Evolutionary conservation across 805 yeast species (phyloP), one percentile per base, ranked within the genome.

Genomic region (Ogataea nitratoaversa): DNA sequence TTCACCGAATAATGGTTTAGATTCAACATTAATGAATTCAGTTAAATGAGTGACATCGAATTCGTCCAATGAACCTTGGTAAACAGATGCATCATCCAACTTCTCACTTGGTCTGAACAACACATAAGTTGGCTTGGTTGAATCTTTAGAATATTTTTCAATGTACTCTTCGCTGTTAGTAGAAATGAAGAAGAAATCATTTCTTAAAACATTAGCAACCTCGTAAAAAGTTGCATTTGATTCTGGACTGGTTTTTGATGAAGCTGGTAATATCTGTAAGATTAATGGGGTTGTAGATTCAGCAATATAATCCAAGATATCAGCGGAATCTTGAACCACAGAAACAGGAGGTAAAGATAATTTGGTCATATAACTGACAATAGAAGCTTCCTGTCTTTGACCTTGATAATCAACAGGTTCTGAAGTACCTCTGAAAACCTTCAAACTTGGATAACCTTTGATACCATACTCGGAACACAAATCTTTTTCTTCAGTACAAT

Each of bases 1-100:
- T 66, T 90, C 96, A 57, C 95, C 96, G 54, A 90, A 82, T 55
- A 76, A 72, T 42, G 97, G 96, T 60, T 84, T 74, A 36, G 82
- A 65, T 68, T 89, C 93, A 50, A 66, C 62, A 40, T 66, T 63
- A 51, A 81, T 66, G 59, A 82, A 83, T 27, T 65, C 61, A 33
- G 55, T 49, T 49, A 84, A 63, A 16, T 60, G 56, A 7, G 62
- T 62, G 17, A 52, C 60, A 40, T 60, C 60, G 41, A 68, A 53
- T 16, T 54, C 63, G 24, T 62, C 63, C 5, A 27, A 9, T 14
- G 31, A 29, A 39, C 58, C 58, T 46, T 63, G 53, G 60, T 62
- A 64, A 36, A 72, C 60, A 30, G 79, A 75, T 20, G 72, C 73
- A 40, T 76, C 74, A 33, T 76, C 78, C 16, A 65, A 63, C 25